phyloP scores from a whole-genome alignment of 345 rosid genomes.

The Moringa oleifera region DNA sequence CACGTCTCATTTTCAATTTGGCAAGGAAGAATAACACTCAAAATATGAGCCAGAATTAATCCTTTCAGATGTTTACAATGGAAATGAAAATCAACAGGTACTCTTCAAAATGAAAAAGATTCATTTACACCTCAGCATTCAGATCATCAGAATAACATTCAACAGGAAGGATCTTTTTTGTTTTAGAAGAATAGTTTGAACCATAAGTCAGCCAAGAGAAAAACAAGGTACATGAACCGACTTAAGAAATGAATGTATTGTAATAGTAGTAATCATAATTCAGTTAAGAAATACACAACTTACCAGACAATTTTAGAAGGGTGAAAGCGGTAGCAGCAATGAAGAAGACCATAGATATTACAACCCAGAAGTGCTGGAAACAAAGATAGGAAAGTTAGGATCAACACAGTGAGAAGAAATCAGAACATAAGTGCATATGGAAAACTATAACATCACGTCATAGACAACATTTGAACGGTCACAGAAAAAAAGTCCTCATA shows the following conservation, averaged over 20 bases:
- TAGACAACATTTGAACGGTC: neutral
- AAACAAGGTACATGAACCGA: neutral
- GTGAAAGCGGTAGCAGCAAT: conserved; percentile 85
- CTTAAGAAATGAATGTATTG: neutral
- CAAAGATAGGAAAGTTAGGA: conserved; percentile 21
- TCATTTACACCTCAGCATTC: neutral
- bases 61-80: neutral
- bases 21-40: neutral
- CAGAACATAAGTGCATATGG: neutral
- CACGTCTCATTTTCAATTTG: neutral
- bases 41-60: neutral
- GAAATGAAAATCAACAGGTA: neutral
- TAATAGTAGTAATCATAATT: neutral
- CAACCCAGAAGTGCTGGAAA: conserved; percentile 91
- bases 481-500: neutral
- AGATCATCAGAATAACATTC: neutral
- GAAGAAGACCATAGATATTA: conserved; percentile 89
- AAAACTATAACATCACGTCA: neutral
- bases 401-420: conserved; percentile 8
- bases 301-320: conserved; percentile 85
- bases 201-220: neutral
- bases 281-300: conserved; percentile 18
- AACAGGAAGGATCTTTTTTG: too few species aligned
- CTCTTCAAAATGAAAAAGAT: too few species aligned
- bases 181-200: neutral